Percentiles rank a stretch among this genome's conserved stretches.
Conservation (phyloP, 1,284 basidiomycete genomes). For the Melampsora occidentalis region DNA sequence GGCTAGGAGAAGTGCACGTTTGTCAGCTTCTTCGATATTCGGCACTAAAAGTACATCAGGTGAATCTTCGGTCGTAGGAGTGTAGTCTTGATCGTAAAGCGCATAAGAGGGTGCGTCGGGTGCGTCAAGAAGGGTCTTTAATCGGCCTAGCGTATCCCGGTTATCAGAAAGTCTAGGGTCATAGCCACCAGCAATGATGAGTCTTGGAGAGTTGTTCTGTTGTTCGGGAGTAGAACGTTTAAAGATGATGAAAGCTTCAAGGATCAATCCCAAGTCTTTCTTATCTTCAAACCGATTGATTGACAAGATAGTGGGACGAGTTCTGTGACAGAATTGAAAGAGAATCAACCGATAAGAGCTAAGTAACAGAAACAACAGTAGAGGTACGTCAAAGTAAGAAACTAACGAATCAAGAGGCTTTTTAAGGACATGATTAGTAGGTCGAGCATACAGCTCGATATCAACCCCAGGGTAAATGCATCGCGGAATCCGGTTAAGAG, state of each 20-base stretch:
- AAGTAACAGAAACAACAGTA: not conserved
- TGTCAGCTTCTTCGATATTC: slow-evolving; percentile 78
- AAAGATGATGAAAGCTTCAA: slow-evolving; percentile 68
- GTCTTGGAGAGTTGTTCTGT: too few species aligned
- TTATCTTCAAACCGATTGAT: slow-evolving; percentile 95
- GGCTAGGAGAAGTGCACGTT: slow-evolving; percentile 66
- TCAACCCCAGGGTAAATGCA: slow-evolving; percentile 87
- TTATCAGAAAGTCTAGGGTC: slow-evolving; percentile 71
- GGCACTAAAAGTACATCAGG: slow-evolving; percentile 76
- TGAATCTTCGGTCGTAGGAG: slow-evolving; percentile 51
- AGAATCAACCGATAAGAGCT: not conserved
- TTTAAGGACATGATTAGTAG: not conserved
- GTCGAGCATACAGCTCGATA: slow-evolving; percentile 47
- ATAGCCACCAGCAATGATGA: slow-evolving; percentile 64
- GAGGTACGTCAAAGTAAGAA: not conserved
- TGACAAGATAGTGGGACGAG: slow-evolving; percentile 74
- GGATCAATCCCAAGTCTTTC: slow-evolving; percentile 81
- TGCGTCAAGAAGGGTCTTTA: slow-evolving; percentile 62
- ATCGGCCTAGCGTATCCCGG: slow-evolving; percentile 62
- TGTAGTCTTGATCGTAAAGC: slow-evolving; percentile 55
- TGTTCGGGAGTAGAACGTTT: slow-evolving; percentile 7
- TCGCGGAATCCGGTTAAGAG: slow-evolving; percentile 57
- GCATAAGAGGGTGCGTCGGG: slow-evolving; percentile 52
- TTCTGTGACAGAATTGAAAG: slow-evolving; percentile 55
- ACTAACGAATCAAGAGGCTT: not conserved